Evolutionary conservation across 192 early-diverging fungal genomes (phyloP).

Genomic region (Coemansia sp.): DNA sequence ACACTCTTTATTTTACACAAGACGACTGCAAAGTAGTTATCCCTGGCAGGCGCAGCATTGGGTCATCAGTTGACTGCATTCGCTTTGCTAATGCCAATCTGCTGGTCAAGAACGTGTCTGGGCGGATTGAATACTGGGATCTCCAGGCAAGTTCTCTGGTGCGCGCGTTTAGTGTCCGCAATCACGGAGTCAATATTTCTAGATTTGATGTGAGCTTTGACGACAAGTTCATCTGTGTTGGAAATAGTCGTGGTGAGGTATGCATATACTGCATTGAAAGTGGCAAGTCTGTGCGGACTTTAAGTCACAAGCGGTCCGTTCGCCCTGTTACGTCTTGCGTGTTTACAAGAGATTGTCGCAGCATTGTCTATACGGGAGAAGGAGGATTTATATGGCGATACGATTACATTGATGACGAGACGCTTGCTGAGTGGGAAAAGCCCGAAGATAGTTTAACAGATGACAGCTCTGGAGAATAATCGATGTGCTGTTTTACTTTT

Average conservation of each 20-base stretch:
- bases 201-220: conserved; percentile 73
- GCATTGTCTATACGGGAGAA: conserved; percentile 72
- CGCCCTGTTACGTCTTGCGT: conserved; percentile 78
- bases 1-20: conserved; percentile 9
- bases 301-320: conserved; percentile 75
- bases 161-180: conserved; percentile 49
- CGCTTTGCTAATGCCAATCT: conserved; percentile 67
- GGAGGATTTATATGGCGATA: conserved; percentile 83
- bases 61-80: conserved; percentile 65
- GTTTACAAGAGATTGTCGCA: conserved; percentile 74
- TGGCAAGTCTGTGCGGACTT: conserved; percentile 63
- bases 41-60: conserved; percentile 22
- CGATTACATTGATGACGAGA: conserved; percentile 76
- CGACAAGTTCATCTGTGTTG: conserved; percentile 71
- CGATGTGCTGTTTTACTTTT: conserved; percentile 1
- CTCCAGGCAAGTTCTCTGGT: conserved; percentile 51
- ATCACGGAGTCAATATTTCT: conserved; percentile 48
- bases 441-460: conserved; percentile 31
- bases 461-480: conserved; percentile 17
- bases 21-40: conserved; percentile 32
- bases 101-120: conserved; percentile 72
- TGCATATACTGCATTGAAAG: conserved; percentile 72
- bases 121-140: conserved; percentile 78
- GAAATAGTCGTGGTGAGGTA: conserved; percentile 70
- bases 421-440: conserved; percentile 70